A percentile compares a stretch with the other conserved stretches of the same genome.
Conservation (phyloP, 805 yeast genomes). For the Candida taoyuanica region DNA sequence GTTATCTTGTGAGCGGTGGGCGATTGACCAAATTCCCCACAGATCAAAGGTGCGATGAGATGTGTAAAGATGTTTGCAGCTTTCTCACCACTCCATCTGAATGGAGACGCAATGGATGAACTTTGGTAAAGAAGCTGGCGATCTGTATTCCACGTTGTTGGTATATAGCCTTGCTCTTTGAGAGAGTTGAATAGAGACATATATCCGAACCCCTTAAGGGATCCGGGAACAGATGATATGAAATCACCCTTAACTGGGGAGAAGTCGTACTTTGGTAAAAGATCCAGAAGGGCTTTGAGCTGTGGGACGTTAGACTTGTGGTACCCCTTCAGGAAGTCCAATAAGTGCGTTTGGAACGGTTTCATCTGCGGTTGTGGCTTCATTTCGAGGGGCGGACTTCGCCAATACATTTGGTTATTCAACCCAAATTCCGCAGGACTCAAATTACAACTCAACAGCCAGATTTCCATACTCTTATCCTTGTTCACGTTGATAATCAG, state of each 20-base stretch:
- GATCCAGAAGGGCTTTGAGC: conserved; percentile 1
- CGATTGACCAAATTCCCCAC: conserved; percentile 10
- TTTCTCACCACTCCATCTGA: conserved; percentile 3
- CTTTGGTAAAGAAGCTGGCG: conserved; percentile 31
- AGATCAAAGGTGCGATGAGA: conserved; percentile 19
- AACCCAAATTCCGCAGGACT: conserved; percentile 48
- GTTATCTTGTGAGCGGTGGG: conserved; percentile 7
- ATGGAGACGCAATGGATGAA: conserved; percentile 28
- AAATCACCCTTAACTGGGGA: conserved; percentile 40
- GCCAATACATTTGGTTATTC: conserved; percentile 67
- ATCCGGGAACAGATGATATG: conserved; percentile 50
- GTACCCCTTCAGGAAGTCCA: conserved; percentile 43
- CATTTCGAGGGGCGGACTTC: too few species aligned
- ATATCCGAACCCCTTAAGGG: conserved; percentile 31
- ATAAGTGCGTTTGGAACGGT: conserved; percentile 42
- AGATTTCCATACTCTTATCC: conserved; percentile 39
- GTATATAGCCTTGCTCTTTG: conserved; percentile 12
- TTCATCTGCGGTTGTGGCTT: neutral
- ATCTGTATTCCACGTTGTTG: conserved; percentile 1
- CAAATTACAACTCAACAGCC: conserved; percentile 56
- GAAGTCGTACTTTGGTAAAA: conserved; percentile 36
- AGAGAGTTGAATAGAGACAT: conserved; percentile 22
- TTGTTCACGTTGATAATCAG: conserved; percentile 54
- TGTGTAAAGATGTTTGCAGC: conserved; percentile 24
- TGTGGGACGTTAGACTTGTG: conserved; percentile 7